Base-by-base conservation (phyloP, 768 basidiomycete genomes). In the Asterophora lycoperdoides region DNA sequence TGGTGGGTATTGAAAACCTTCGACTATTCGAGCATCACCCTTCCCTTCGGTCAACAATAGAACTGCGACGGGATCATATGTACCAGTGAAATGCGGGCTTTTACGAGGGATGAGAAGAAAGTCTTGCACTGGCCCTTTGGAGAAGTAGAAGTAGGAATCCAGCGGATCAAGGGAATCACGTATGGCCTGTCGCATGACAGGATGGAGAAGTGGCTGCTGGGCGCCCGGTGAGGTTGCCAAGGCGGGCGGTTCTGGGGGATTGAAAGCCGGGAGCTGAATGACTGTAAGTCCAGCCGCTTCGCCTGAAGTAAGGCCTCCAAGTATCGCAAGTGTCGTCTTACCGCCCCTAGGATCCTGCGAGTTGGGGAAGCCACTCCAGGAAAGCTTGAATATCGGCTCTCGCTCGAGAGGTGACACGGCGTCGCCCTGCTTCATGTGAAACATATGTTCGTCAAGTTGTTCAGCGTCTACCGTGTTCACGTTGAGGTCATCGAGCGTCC, bases 311-410 rank as follows among this genome's bases (percentile, higher is more conserved):
- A 81, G 70, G 0, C 93, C 93, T n/a, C 93, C 93, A 8, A 95
- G 74, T 17, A 93, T 69, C 1, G 85, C 74, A 3, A 95, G 68
- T 1, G 80, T 71, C 0, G 91, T 92, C 40, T 81, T 77, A n/a
- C 83, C 87, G 35, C 86, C 74, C 60, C 83, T 68, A 41, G 81
- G 73, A 70, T 84, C 81, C 4, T 73, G 59, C 1, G 80, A 80
- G 58, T 84, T 82, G 0, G 83, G 71, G 64, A 85, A 91, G 1
- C 79, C 77, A 48, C 85, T 87, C 93, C 92, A 96, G 0, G 86
- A 72, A 5, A 94, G 70, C 61, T 89, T 93, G 75, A 88, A 92
- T 29, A 96, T 79, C 4, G 93, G 89, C 58, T 93, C 91, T 56
- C 83, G 53, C 17, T 66, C 59, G 20, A 54, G 43, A 14, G 45